Evolutionary conservation across 2,329 filamentous ascomycete genomes (phyloP), one percentile per base, ranked within the genome.

Genomic region (Fusarium tuaranense): DNA sequence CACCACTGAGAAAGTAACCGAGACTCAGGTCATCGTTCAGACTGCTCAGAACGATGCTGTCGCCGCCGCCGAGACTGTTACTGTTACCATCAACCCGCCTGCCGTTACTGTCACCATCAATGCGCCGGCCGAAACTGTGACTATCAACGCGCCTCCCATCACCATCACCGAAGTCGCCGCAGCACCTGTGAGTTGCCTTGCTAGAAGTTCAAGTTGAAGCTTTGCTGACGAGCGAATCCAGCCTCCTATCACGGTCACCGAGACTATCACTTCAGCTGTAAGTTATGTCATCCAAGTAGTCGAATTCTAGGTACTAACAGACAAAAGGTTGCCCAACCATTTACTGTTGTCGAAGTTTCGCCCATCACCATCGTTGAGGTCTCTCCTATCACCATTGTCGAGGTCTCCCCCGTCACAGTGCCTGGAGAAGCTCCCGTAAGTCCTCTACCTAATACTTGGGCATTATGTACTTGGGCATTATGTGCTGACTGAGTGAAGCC

Each of bases 401-500:
- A 68, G 18, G 53, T 64, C 32, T 34, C 32, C 32, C 32, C 32
- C 7, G 61, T 68, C 13, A 68, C 66, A 12, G 32, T 34, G 12
- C 32, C 67, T 20, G 74, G 74, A 46, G 63, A 67, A 59, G 73
- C 70, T 63, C 68, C 73, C n/a, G 76, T 78, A 68, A 74, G 73
- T 18, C 12, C 32, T 4, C 22, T 3, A 8, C 5, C 13, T 6
- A 13, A 46, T 25, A 6, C 13, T n/a, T n/a, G n/a, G n/a, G n/a
- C n/a, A n/a, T n/a, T n/a, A n/a, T n/a, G n/a, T n/a, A n/a, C n/a
- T n/a, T n/a, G n/a, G n/a, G n/a, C 5, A 13, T 9, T 12, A 46
- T 20, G 5, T 59, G 34, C 57, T 78, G 22, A 75, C 58, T 18
- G 16, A 18, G 1, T 13, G 8, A 16, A 78, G 76, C 65, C 67